Base-by-base conservation (phyloP, 495 filamentous ascomycete genomes). In the Daldinia bambusicola region DNA sequence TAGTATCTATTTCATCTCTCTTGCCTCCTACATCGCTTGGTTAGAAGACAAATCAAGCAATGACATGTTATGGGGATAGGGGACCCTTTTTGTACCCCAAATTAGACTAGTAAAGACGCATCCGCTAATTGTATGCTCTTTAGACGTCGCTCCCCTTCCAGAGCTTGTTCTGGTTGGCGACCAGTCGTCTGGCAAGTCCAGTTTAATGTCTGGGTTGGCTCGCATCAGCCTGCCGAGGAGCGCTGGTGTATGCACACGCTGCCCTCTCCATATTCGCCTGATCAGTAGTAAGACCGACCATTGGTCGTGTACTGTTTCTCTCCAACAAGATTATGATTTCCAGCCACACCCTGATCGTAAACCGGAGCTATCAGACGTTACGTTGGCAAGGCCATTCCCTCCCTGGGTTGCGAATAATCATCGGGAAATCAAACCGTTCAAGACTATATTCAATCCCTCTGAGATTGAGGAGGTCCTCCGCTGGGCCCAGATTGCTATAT, bases 111-210 rank as follows among this genome's bases (percentile, higher is more conserved):
- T 6, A 7, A 2, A 13, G 32, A 32, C 1, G 12, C 13, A 8
- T 6, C 0, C 36, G 6, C 65, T 73, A 36, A 73, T n/a, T 38
- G 40, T 12, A 4, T 32, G 14, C 32, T 34, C 38, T 30, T 16
- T 30, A 73, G 70, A 84, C 30, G 84, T 89, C 0, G 87, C 90
- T 0, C 84, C 84, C 2, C 79, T 95, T 0, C 92, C 93, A 0
- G 92, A 92, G 67, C 85, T 95, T 14, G 91, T 92, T 12, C 86
- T 94, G 0, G 88, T 94, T 1, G 93, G 93, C 0, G 92, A 95
- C 61, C 93, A 96, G 67, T 89, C 86, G 2, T 88, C 92, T 0
- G 93, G 93, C 0, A 97, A 97, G 69, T 90, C 87, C 3, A 93
- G 90, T 2, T 78, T 96, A 0, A 93, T 97, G 77, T 92, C 93